Percentiles rank a stretch among this genome's conserved stretches.
Evolutionary conservation across 78 protist species (phyloP).

Genomic region (Dictyostelium purpureum): DNA sequence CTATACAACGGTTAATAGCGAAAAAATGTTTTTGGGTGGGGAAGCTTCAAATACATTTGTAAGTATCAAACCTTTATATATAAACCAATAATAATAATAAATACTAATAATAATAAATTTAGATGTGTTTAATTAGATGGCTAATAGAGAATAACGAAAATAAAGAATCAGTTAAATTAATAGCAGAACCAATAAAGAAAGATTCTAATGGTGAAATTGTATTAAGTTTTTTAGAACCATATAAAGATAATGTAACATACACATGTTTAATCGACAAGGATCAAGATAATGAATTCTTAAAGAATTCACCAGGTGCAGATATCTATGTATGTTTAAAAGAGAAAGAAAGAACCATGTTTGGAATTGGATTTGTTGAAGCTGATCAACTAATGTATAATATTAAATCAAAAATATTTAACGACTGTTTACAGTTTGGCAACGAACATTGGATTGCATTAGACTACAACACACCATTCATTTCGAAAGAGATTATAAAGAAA

Average conservation of each 20-base stretch:
- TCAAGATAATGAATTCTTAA: not conserved
- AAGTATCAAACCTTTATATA: too few relatives aligned
- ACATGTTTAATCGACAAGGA: not conserved
- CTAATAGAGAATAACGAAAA: not conserved
- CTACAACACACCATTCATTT: not conserved
- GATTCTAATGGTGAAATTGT: slow-evolving; percentile 26
- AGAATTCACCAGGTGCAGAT: slow-evolving; percentile 8
- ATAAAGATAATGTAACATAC: not conserved
- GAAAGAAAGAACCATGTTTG: slow-evolving; percentile 69
- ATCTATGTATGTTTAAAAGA: not conserved
- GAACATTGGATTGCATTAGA: slow-evolving; percentile 52
- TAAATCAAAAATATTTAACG: not conserved
- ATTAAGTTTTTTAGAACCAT: not conserved
- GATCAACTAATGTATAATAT: not conserved
- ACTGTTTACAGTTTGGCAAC: not conserved
- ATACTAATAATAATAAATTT: too few relatives aligned
- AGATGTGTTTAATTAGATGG: slow-evolving; percentile 43
- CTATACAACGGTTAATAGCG: not conserved
- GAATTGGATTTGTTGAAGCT: slow-evolving; percentile 10
- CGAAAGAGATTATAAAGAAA: not conserved
- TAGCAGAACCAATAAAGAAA: slow-evolving; percentile 1
- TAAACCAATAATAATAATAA: too few relatives aligned
- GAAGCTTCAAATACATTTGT: slow-evolving; percentile 67
- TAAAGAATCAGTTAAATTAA: not conserved
- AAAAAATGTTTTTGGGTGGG: slow-evolving; percentile 16